Percentiles rank a stretch among this genome's conserved stretches.
Conservation (phyloP, 768 basidiomycete genomes). For the Suillus weaverae region DNA sequence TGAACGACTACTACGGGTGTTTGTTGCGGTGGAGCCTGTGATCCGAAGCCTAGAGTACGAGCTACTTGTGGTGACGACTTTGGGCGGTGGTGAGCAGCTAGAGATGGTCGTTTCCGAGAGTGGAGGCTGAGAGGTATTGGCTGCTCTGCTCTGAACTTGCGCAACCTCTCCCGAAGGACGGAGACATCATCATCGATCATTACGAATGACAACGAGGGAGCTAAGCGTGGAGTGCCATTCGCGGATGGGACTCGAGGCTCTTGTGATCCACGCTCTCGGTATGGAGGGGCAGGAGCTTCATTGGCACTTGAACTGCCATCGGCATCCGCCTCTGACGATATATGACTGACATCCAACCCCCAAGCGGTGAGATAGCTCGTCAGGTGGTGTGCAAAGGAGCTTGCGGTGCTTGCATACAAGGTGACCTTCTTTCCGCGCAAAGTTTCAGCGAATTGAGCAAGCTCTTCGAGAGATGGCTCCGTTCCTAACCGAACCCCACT, state of each 20-base stretch:
- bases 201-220: conserved; percentile 56
- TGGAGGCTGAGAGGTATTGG: conserved; percentile 39
- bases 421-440: conserved; percentile 82
- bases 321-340: conserved; percentile 56
- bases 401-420: conserved; percentile 82
- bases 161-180: conserved; percentile 73
- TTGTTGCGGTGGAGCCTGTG: conserved; percentile 29
- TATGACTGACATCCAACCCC: conserved; percentile 92
- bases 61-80: conserved; percentile 81
- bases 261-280: conserved; percentile 13
- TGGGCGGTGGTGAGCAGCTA: conserved; percentile 67
- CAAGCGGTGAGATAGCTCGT: conserved; percentile 92
- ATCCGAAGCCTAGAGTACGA: conserved; percentile 45
- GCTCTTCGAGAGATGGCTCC: conserved; percentile 81
- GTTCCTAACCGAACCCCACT: conserved; percentile 50
- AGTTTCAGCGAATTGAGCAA: conserved; percentile 76
- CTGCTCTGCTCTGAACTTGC: conserved; percentile 61
- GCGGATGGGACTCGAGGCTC: conserved; percentile 18
- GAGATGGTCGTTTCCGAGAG: conserved; percentile 64
- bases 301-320: conserved; percentile 33
- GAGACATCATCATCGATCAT: conserved; percentile 92
- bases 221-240: conserved; percentile 26
- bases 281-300: conserved; percentile 17
- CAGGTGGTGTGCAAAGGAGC: conserved; percentile 88
- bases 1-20: conserved; percentile 62